Conservation (phyloP, 169 alveolate species). For the Cryptosporidium ryanae region DNA sequence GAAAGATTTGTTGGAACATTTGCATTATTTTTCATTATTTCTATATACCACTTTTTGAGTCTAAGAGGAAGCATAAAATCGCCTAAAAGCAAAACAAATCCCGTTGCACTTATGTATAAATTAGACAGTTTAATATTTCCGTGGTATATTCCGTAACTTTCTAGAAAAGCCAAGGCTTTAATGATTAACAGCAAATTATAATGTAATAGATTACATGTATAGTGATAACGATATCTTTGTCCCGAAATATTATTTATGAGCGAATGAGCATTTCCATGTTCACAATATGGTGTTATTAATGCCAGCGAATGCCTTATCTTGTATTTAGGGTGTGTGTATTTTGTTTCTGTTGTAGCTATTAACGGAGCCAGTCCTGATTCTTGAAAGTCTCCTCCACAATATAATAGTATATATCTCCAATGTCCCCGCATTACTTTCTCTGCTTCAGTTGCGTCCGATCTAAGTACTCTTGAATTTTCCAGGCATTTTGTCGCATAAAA, state of each 20-base stretch:
- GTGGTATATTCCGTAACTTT: slow-evolving; percentile 41
- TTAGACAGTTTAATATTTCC: slow-evolving; percentile 64
- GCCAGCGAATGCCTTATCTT: slow-evolving; percentile 59
- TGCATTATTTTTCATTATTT: slow-evolving; percentile 60
- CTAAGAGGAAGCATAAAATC: slow-evolving; percentile 69
- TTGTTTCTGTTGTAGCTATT: slow-evolving; percentile 43
- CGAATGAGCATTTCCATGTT: slow-evolving; percentile 44
- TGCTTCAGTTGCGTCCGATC: slow-evolving; percentile 56
- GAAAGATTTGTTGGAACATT: slow-evolving; percentile 28
- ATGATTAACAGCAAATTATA: slow-evolving; percentile 56
- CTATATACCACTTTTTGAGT: slow-evolving; percentile 49
- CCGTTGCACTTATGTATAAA: slow-evolving; percentile 53
- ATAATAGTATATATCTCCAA: slow-evolving; percentile 63
- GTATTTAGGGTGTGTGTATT: slow-evolving; percentile 48
- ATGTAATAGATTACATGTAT: slow-evolving; percentile 46
- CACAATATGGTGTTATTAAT: slow-evolving; percentile 61
- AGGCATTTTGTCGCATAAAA: slow-evolving; percentile 50
- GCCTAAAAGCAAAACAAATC: slow-evolving; percentile 60
- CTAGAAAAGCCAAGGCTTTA: slow-evolving; percentile 53
- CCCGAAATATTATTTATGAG: slow-evolving; percentile 47
- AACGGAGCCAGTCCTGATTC: slow-evolving; percentile 69
- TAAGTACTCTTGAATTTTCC: slow-evolving; percentile 67
- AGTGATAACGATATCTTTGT: slow-evolving; percentile 42
- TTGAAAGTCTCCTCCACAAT: slow-evolving; percentile 72
- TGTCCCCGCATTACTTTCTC: slow-evolving; percentile 72